Percentiles rank a stretch among this genome's conserved stretches.
These are phyloP conservation scores for Simplicillium aogashimaense DNA, from an alignment of 2,329 filamentous ascomycete species.

Conservation along the genomic window DNA sequence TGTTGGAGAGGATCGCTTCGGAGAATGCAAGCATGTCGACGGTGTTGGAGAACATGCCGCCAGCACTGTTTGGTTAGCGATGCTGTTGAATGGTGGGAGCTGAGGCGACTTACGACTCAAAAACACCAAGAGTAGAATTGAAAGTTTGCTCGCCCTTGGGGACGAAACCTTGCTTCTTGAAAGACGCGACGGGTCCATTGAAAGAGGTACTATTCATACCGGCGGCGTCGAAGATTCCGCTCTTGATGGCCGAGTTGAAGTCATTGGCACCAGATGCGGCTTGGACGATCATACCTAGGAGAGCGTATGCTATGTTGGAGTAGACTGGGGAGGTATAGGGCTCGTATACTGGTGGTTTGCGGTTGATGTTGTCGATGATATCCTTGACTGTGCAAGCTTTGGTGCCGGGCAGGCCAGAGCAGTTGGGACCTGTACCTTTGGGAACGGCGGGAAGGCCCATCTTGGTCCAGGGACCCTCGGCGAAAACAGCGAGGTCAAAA, in stretches of 20 bases:
- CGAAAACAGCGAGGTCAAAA: conserved; percentile 19
- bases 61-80: conserved; percentile 15
- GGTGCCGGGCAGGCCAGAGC: conserved; percentile 23
- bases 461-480: conserved; percentile 14
- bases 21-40: conserved; percentile 30
- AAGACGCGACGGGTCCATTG: conserved; percentile 17
- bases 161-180: conserved; percentile 21
- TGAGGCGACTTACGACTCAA: conserved; percentile 19
- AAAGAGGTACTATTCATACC: conserved; percentile 30
- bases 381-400: conserved; percentile 18
- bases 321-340: conserved; percentile 36
- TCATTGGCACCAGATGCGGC: conserved; percentile 25
- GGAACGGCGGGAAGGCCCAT: conserved; percentile 21
- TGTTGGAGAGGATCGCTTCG: conserved; percentile 28
- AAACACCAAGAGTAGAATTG: conserved; percentile 22
- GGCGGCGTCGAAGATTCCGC: conserved; percentile 29
- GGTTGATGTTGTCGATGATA: conserved; percentile 16
- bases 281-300: conserved; percentile 35
- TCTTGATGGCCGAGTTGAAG: conserved; percentile 26
- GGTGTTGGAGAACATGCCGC: conserved; percentile 30
- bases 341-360: conserved; percentile 25
- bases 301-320: conserved; percentile 34
- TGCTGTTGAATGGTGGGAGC: neutral
- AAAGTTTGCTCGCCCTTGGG: conserved; percentile 21
- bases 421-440: conserved; percentile 17